These are phyloP conservation scores for Populus hybrid DNA, from an alignment of 441 rosid genomes.

Conservation along the genomic window DNA sequence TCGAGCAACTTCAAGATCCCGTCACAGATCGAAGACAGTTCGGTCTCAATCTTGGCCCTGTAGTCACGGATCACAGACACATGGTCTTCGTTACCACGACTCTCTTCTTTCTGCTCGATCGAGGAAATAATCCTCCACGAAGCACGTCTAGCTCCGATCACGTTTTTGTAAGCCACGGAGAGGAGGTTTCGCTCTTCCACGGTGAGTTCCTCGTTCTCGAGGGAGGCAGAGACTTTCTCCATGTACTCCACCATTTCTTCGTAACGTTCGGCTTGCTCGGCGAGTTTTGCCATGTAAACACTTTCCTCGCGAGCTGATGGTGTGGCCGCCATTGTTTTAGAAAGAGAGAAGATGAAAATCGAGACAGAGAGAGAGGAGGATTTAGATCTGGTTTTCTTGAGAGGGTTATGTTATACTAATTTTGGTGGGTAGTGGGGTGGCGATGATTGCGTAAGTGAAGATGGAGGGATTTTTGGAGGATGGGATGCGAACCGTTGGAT, in stretches of 20 bases:
- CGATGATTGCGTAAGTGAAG: constrained; percentile 49
- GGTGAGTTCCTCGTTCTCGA: constrained; percentile 73
- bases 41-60: constrained; percentile 79
- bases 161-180: constrained; percentile 94
- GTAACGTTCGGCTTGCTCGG: constrained; percentile 93
- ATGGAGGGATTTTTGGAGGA: constrained; percentile 11
- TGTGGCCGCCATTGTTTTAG: constrained; percentile 36
- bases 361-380: background rate
- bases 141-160: constrained; percentile 92
- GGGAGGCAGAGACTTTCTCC: constrained; percentile 86
- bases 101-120: constrained; percentile 93
- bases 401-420: constrained; percentile 22
- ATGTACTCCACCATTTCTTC: constrained; percentile 97
- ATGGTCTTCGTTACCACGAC: constrained; percentile 79
- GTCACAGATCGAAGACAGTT: constrained; percentile 77
- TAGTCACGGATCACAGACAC: constrained; percentile 71
- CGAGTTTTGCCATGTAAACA: constrained; percentile 90
- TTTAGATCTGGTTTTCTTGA: constrained; percentile 11
- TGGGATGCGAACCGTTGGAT: constrained; percentile 32
- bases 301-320: constrained; percentile 72
- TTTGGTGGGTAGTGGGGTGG: constrained; percentile 30
- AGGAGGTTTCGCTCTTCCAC: constrained; percentile 92
- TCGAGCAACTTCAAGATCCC: constrained; percentile 87
- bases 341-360: constrained; percentile 11
- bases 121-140: constrained; percentile 96